Evolutionary conservation across 371 early-diverging fungal species (phyloP), one percentile per base, ranked within the genome.

Genomic region (Saksenaea vasiformis): DNA sequence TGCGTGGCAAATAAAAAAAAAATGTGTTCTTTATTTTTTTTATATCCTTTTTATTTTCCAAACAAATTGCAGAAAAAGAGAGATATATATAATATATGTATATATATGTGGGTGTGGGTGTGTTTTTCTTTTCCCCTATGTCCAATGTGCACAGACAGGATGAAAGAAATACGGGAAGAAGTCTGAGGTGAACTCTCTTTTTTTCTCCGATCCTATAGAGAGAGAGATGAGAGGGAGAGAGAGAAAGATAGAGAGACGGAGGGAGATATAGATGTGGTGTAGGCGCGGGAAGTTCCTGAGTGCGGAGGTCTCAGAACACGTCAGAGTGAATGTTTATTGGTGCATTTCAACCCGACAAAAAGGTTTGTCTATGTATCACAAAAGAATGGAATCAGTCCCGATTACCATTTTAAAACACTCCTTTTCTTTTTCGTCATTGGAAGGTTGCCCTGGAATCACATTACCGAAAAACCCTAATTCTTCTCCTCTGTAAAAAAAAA

Each of bases 391-490:
- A 47, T 22, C 22, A 22, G 51, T 19, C 51, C 51, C 51, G 51
- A 47, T 47, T 47, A 47, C 51, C 51, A 47, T 47, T 22, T 47
- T 47, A 22, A 47, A 47, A n/a, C 51, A 47, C 51, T 22, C 51
- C 51, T 47, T 47, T 47, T 47, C 51, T 47, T 47, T 44, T 47
- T 47, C 51, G 51, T 47, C 51, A 47, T 47, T 47, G 51, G 51
- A 47, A 47, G 51, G 51, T 47, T 47, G 51, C 24, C 51, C 51
- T 47, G 51, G 51, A 47, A 47, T 47, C 51, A 47, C 51, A 47
- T 47, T 47, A 47, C 51, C 51, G 17, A 47, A 47, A 47, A 47
- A 47, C n/a, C 39, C 39, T 39, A 39, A 39, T 39, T 39, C 39
- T 39, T 39, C 39, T 39, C 39, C 39, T 39, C 35, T 35, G 37